Evolutionary conservation across 2,329 filamentous ascomycete species (phyloP).

Genomic region (Beauveria varroae): DNA sequence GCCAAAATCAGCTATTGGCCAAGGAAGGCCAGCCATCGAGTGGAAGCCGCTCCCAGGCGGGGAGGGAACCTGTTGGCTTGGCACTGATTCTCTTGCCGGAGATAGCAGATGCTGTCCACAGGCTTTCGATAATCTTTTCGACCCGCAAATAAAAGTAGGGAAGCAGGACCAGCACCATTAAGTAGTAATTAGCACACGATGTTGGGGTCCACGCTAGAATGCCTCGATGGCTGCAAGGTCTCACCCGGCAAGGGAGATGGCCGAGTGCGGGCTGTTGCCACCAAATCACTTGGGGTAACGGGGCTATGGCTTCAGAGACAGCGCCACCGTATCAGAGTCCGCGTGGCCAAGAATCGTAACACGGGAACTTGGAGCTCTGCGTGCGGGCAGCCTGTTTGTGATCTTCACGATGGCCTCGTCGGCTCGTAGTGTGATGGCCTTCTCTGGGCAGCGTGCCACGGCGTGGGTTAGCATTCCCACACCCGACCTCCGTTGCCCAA

Average conservation of each 20-base stretch:
- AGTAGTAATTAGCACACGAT: conserved; percentile 16
- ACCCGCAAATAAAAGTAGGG: conserved; percentile 12
- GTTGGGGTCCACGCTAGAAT: conserved; percentile 12
- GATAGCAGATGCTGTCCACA: conserved; percentile 6
- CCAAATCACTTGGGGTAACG: conserved; percentile 3
- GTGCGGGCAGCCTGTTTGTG: background rate
- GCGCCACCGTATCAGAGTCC: conserved; percentile 2
- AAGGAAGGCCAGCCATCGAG: conserved; percentile 17
- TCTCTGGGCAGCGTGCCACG: background rate
- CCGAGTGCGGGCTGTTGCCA: conserved; percentile 7
- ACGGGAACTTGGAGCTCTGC: background rate
- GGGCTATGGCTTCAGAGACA: conserved; percentile 8
- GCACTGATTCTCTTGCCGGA: conserved; percentile 2
- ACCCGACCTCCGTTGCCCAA: background rate
- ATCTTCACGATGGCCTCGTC: conserved; percentile 12
- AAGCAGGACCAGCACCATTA: conserved; percentile 13
- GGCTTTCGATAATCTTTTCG: conserved; percentile 8
- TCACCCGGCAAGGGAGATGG: conserved; percentile 22
- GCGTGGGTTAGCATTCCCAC: conserved; percentile 7
- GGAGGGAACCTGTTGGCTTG: conserved; percentile 13
- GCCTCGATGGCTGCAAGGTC: conserved; percentile 15
- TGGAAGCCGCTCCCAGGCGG: conserved; percentile 12
- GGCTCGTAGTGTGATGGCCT: background rate
- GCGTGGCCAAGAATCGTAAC: background rate
- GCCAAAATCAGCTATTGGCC: conserved; percentile 12